Conservation (phyloP, 495 filamentous ascomycete species). For the Neurospora hispaniola region DNA sequence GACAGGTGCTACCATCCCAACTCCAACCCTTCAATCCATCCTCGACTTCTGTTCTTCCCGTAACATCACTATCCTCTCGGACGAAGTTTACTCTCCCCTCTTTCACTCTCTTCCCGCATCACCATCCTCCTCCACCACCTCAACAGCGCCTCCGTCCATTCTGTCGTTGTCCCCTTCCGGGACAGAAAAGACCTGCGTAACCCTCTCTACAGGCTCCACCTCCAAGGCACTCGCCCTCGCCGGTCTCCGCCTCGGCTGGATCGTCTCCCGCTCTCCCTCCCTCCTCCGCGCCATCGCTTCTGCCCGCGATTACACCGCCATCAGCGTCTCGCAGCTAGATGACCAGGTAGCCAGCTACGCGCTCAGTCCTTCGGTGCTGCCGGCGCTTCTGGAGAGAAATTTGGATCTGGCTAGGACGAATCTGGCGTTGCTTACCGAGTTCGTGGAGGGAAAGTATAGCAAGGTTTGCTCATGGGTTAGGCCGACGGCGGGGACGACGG, state of each 20-base stretch:
- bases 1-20: constrained; percentile 62
- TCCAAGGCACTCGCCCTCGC: constrained; percentile 83
- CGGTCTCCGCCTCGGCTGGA: constrained; percentile 75
- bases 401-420: constrained; percentile 61
- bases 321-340: constrained; percentile 74
- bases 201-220: constrained; percentile 67
- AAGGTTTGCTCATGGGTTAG: constrained; percentile 58
- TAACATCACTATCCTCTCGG: constrained; percentile 59
- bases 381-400: constrained; percentile 58
- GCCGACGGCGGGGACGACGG: constrained; percentile 75
- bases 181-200: constrained; percentile 36
- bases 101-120: constrained; percentile 50
- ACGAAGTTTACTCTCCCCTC: constrained; percentile 85
- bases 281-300: constrained; percentile 56
- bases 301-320: constrained; percentile 75
- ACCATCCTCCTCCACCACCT: background rate
- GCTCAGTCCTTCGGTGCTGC: constrained; percentile 50
- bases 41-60: constrained; percentile 51
- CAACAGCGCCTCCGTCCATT: constrained; percentile 33
- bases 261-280: constrained; percentile 52
- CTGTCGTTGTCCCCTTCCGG: constrained; percentile 41
- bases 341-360: constrained; percentile 72
- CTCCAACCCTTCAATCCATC: constrained; percentile 46
- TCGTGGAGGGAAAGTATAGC: constrained; percentile 49
- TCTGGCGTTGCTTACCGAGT: constrained; percentile 53